Base-by-base conservation (phyloP, 1,284 basidiomycete genomes). In the Malassezia psittaci region DNA sequence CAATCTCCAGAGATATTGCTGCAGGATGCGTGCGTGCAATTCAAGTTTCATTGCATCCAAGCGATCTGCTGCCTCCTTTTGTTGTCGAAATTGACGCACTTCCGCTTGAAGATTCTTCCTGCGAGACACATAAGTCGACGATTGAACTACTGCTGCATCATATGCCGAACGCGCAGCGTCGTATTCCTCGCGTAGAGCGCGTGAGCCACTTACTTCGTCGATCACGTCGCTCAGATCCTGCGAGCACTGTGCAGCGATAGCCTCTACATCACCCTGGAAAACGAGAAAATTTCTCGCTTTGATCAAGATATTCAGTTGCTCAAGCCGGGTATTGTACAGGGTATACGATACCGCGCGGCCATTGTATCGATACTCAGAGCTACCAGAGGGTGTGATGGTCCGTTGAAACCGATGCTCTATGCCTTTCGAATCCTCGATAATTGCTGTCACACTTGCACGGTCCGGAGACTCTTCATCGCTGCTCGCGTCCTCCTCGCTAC, bases 201-300 rank as follows among this genome's bases (percentile, higher is more conserved):
- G 80, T 9, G 72, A 73, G 32, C 73, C 73, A 41, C 64, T 88
- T 63, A 98, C 96, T 72, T 96, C 90, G 66, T 99, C 94, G 48
- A 99, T 87, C 42, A 98, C 83, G 36, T 83, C 82, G 1, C 90
- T 83, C 19, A 99, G 82, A 63, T 94, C 90, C 63, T 85, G 85
- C 9, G 91, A 83, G 1, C 88, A 90, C 70, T 99, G 94, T 8
- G 88, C 89, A 0, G 94, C 94, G 44, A 99, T 88, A 2, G 90
- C 88, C 77, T 98, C 94, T 37, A 99, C 94, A 74, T 98, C 94
- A 52, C 94, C 94, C 76, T 74, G 72, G 78, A 99, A 99, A n/a
- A 98, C 94, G 52, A 98, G 84, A 72, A 98, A 98, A 79, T 98
- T 98, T 78, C 96, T 96, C 18, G 94, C 94, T 77, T 96, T 96